phyloP scores from a whole-genome alignment of 495 filamentous ascomycete genomes.

The Lasiosphaeria hispida region DNA sequence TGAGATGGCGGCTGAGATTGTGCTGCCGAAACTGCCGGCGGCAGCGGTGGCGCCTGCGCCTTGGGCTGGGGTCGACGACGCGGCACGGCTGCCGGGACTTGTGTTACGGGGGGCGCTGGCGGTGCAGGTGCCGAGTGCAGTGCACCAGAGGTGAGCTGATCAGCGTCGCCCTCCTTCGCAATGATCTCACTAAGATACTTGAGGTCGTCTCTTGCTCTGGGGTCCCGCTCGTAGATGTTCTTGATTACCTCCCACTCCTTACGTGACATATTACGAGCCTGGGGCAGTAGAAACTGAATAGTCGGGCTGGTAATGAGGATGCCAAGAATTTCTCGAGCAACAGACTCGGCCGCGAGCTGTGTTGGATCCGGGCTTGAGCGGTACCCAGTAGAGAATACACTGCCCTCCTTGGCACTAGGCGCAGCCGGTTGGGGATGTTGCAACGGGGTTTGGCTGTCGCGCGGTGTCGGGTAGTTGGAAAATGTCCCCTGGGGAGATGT shows the following conservation, averaged over 20 bases:
- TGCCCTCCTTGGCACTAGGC: constrained; percentile 26
- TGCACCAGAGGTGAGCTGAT: constrained; percentile 8
- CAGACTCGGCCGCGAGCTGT: constrained; percentile 44
- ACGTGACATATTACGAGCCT: constrained; percentile 59
- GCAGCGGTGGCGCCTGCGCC: constrained; percentile 6
- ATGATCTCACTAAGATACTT: constrained; percentile 47
- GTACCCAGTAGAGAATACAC: background rate
- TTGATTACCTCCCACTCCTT: constrained; percentile 64
- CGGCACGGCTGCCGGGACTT: no score
- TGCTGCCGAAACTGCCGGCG: constrained; percentile 5
- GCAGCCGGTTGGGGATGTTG: constrained; percentile 30
- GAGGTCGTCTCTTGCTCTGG: constrained; percentile 45
- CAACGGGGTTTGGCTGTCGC: constrained; percentile 31
- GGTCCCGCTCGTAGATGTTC: constrained; percentile 55
- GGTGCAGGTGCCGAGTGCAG: constrained; percentile 8
- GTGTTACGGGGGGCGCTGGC: background rate
- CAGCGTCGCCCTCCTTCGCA: constrained; percentile 35
- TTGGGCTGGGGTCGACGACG: background rate
- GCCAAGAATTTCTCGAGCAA: constrained; percentile 59
- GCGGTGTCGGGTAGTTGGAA: constrained; percentile 29
- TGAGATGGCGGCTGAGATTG: constrained; percentile 4
- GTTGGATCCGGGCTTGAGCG: constrained; percentile 6
- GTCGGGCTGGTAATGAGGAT: constrained; percentile 57
- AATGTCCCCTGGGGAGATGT: constrained; percentile 47
- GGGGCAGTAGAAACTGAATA: constrained; percentile 63